These are phyloP conservation scores for Angomonas deanei DNA, from an alignment of 208 protist species.

Conservation along the genomic window DNA sequence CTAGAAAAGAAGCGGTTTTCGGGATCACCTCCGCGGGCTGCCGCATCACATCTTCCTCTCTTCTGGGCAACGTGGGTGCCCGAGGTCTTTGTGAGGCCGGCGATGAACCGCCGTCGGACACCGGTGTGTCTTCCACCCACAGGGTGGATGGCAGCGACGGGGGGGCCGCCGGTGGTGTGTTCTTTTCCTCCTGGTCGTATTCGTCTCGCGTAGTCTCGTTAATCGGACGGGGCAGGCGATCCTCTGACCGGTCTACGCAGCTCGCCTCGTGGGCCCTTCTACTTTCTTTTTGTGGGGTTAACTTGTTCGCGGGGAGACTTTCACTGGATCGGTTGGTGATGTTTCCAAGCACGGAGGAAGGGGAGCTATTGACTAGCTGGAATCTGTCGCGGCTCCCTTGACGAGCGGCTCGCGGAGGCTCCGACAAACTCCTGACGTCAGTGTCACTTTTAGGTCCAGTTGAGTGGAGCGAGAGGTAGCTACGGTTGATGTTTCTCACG, in stretches of 20 bases:
- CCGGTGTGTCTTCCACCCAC: too few species aligned
- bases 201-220: too few species aligned
- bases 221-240: neutral
- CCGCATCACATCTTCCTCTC: neutral
- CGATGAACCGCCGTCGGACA: neutral
- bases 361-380: too few species aligned
- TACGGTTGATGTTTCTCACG: neutral
- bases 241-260: neutral
- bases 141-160: too few species aligned
- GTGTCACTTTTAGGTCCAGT: neutral
- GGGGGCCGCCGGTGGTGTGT: neutral
- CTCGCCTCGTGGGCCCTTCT: neutral
- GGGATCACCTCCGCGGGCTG: neutral
- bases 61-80: neutral
- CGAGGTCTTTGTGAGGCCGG: neutral
- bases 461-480: neutral
- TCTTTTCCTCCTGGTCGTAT: neutral
- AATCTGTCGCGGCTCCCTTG: too few species aligned
- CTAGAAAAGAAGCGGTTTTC: neutral
- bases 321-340: too few species aligned
- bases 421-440: too few species aligned
- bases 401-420: too few species aligned
- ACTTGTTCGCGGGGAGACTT: too few species aligned
- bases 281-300: neutral
- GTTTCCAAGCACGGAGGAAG: too few species aligned